A percentile compares a stretch with the other conserved stretches of the same genome.
Evolutionary conservation across 78 protist genomes (phyloP).

Genomic region (Creolimax fragrantissima): DNA sequence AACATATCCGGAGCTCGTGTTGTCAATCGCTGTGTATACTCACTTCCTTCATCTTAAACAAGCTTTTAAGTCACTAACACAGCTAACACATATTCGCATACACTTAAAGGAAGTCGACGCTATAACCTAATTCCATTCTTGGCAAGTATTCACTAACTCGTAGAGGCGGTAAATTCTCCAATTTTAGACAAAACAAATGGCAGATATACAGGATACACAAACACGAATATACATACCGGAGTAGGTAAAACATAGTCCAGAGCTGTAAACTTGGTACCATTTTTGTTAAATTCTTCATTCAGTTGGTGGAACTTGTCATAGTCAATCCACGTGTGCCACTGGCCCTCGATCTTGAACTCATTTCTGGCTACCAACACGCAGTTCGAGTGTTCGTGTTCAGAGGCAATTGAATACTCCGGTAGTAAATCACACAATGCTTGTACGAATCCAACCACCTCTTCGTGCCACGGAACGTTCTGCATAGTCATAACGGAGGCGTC

Average conservation of each 20-base stretch:
- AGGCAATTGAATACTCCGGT: conserved; percentile 40
- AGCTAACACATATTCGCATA: no score
- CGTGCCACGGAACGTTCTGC: conserved; percentile 70
- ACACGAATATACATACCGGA: conserved; percentile 39
- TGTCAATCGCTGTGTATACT: no score
- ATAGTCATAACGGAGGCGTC: conserved; percentile 38
- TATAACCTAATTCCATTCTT: no score
- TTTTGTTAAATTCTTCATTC: background rate
- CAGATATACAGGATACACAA: no score
- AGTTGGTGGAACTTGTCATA: conserved; percentile 56
- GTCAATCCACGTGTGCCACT: conserved; percentile 88
- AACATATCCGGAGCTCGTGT: no score
- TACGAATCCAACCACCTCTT: conserved; percentile 39
- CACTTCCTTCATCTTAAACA: no score
- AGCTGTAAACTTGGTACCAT: background rate
- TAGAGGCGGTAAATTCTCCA: no score
- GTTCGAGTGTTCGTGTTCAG: conserved; percentile 77
- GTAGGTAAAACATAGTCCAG: conserved; percentile 35
- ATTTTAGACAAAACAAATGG: no score
- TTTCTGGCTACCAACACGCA: conserved; percentile 53
- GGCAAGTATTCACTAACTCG: no score
- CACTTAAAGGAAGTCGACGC: no score
- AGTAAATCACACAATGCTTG: conserved; percentile 22
- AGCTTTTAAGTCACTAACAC: no score
- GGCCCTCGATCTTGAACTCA: conserved; percentile 20